Base-by-base conservation (phyloP, 1,284 basidiomycete species). In the Gastroboletus turbinatus region DNA sequence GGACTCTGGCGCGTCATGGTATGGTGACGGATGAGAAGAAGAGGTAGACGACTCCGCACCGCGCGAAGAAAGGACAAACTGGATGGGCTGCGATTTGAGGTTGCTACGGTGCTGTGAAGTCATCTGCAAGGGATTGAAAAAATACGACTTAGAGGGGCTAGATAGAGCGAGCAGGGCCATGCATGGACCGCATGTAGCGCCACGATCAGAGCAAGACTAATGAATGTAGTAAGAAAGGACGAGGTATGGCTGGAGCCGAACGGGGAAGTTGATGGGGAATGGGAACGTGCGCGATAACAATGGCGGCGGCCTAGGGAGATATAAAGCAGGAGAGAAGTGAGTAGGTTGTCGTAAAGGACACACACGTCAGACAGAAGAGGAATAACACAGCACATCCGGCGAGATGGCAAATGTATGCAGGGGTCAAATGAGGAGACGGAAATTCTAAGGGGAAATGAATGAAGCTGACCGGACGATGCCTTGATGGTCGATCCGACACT, bases 101-200 rank as follows among this genome's bases (percentile, higher is more conserved):
- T 70, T 70, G 60, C 71, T 59, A 62, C 73, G 76, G 67, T 76
- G 74, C 62, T 74, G 76, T 46, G 81, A 73, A 49, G 74, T 65
- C 76, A 82, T 80, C 58, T 75, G 75, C 66, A 79, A 78, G 59
- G 76, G 76, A 67, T 71, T 71, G 63, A 78, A 74, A 60, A 75
- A 69, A 60, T 78, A 74, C 40, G 75, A 62, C 67, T 75, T 76
- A 58, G 76, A 68, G 58, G 71, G 63, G 52, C 69, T 68, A 58
- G 74, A 72, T 48, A 76, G 60, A 50, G 80, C 73, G 46, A 78
- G 76, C 48, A 76, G 74, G 60, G 80, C 77, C 83, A 85, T 84
- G 73, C 69, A 71, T 63, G 65, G 62, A 52, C 55, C 55, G 56
- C 60, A 62, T 66, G 67, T 57, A 62, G 63, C 52, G 64, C 60